Evolutionary conservation across 352 stramenopile species (phyloP).

Genomic region (Phytophthora pluvialis): DNA sequence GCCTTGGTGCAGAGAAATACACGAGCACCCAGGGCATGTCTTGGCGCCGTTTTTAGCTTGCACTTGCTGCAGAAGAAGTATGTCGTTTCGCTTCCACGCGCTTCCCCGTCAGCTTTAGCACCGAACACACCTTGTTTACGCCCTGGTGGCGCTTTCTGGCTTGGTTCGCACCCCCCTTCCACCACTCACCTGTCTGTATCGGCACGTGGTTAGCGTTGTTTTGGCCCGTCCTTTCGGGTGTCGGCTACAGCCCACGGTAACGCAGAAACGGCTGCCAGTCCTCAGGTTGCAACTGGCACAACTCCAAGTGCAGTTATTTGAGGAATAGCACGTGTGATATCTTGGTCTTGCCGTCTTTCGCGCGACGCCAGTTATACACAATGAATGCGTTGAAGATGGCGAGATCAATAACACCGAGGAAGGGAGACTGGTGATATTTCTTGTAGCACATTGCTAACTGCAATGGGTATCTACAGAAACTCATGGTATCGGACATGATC

Average conservation of each 20-base stretch:
- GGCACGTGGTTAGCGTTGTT: neutral
- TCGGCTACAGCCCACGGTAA: neutral
- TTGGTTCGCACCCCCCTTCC: neutral
- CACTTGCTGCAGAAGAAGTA: slow-evolving; percentile 6
- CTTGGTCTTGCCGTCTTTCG: neutral
- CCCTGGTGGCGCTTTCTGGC: slow-evolving; percentile 1
- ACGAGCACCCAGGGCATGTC: neutral
- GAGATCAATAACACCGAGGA: neutral
- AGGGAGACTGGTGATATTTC: neutral
- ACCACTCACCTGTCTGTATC: slow-evolving; percentile 1
- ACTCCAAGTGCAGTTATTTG: neutral
- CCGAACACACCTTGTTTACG: slow-evolving; percentile 5
- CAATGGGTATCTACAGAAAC: neutral
- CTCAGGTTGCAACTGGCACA: neutral
- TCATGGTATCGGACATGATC: too few relatives aligned
- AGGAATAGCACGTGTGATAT: slow-evolving; percentile 1
- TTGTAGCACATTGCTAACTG: neutral
- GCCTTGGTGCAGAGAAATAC: slow-evolving; percentile 23
- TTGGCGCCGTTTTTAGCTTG: slow-evolving; percentile 9
- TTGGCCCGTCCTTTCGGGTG: neutral
- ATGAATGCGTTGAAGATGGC: neutral
- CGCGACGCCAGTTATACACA: neutral
- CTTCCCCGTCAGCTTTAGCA: neutral
- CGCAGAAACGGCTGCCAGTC: neutral
- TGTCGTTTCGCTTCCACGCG: neutral